Conservation (phyloP, 768 basidiomycete genomes). For the Suillus weaverae region DNA sequence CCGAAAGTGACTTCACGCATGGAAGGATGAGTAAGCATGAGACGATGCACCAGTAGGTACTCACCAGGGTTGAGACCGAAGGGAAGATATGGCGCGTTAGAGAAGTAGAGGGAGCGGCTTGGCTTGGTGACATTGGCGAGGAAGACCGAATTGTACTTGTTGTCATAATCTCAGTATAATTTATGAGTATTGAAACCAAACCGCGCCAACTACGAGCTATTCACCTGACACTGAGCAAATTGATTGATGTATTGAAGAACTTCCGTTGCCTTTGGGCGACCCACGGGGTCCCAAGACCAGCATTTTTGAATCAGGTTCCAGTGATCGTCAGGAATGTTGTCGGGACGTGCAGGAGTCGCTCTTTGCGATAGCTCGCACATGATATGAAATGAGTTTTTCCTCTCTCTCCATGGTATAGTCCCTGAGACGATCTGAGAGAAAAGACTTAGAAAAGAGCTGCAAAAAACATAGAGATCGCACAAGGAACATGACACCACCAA, state of each 20-base stretch:
- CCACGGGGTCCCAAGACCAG: neutral
- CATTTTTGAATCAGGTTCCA: neutral
- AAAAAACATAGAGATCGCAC: neutral
- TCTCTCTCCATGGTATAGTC: neutral
- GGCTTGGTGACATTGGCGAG: neutral
- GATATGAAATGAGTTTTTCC: neutral
- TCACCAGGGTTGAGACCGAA: too few relatives aligned
- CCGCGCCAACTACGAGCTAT: neutral
- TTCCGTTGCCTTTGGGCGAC: too few relatives aligned
- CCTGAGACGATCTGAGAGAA: neutral
- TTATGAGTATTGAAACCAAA: neutral
- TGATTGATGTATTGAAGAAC: neutral
- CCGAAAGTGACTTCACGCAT: neutral
- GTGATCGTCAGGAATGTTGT: neutral
- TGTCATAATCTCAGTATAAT: neutral
- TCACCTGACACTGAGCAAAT: neutral
- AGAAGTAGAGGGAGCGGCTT: too few relatives aligned
- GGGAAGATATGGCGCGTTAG: neutral
- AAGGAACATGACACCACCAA: slow-evolving; percentile 27
- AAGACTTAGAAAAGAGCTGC: neutral
- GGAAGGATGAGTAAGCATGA: neutral
- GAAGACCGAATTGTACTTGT: neutral
- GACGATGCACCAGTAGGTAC: neutral
- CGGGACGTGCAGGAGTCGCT: neutral
- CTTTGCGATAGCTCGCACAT: neutral